phyloP scores from a whole-genome alignment of 257 asterid species.

The Striga asiatica region DNA sequence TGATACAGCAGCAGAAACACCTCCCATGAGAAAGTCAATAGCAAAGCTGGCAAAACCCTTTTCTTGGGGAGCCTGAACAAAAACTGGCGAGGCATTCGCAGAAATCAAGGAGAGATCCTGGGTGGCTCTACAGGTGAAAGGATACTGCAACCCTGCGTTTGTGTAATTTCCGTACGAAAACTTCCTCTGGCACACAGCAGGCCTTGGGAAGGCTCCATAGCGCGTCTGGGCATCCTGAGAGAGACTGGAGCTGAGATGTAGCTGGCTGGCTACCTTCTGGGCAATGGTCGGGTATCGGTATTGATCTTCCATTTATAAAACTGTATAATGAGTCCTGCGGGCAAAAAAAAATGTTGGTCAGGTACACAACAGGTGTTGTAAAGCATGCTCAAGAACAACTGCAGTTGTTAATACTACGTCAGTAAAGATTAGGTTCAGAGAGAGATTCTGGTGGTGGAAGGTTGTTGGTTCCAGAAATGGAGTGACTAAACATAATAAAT shows the following conservation, averaged over 20 bases:
- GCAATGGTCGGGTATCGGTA: slow-evolving; percentile 15
- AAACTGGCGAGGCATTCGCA: slow-evolving; percentile 30
- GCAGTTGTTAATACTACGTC: too few relatives aligned
- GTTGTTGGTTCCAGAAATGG: too few relatives aligned
- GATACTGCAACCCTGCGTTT: slow-evolving; percentile 20
- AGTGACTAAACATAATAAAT: too few relatives aligned
- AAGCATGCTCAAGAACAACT: too few relatives aligned
- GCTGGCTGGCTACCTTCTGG: slow-evolving; percentile 26
- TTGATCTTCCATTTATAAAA: neutral
- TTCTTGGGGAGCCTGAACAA: slow-evolving; percentile 34
- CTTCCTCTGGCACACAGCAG: slow-evolving; percentile 19
- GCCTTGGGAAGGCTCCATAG: slow-evolving; percentile 17
- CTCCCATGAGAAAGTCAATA: slow-evolving; percentile 35
- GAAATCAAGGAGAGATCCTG: slow-evolving; percentile 22
- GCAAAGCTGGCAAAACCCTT: slow-evolving; percentile 31
- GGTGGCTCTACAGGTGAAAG: slow-evolving; percentile 16
- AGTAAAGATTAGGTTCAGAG: too few relatives aligned
- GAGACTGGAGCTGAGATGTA: slow-evolving; percentile 23
- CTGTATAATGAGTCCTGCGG: neutral
- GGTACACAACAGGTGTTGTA: too few relatives aligned
- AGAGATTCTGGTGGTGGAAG: too few relatives aligned
- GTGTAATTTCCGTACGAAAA: slow-evolving; percentile 4
- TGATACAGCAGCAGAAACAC: slow-evolving; percentile 35
- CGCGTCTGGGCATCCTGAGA: slow-evolving; percentile 22
- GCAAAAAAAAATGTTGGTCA: neutral